Evolutionary conservation across 176 grass and related monocot species (phyloP), one percentile per base, ranked within the genome.

Genomic region (Areca catechu): DNA sequence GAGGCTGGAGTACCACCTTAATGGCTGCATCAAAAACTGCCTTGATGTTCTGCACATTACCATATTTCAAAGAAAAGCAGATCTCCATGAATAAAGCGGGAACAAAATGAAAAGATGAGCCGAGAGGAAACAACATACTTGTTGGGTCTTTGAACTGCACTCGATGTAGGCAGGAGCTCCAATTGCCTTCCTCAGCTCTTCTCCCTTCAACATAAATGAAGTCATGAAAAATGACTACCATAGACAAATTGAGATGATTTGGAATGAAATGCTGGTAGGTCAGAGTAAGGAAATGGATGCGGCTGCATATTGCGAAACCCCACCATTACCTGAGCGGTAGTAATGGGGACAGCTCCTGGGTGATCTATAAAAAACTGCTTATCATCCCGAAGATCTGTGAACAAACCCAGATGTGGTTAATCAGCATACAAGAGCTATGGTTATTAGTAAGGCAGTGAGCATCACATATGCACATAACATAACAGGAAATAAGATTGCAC

Each of bases 71-170:
- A 19, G 21, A 15, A 37, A 15, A 58, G 3, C 15, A 43, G 14
- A 77, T 16, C 12, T 7, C 4, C 19, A 24, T 89, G 65, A 22
- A 60, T 62, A 16, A 16, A 23, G 43, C 5, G 79, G 28, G 20
- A 2, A 10, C 54, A 22, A 50, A 20, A 7, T 7, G 5, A 12
- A 48, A 56, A 54, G 63, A 58, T 7, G 53, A 66, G 4, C 58
- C 65, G 61, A 65, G 22, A 68, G 61, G 61, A 57, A 23, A 51
- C 61, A 68, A 43, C 34, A 54, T 89, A 89, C 86, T 82, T 85
- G 78, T 69, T 89, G 86, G 50, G 86, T 89, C 78, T 89, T 89
- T 22, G 86, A 89, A 72, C 86, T 89, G 81, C 86, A 89, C 74
- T 89, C 86, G 16, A 89, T 81, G 71, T 89, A 89, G 63, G 83